A percentile compares a stretch with the other conserved stretches of the same genome.
phyloP scores from a whole-genome alignment of 2,329 filamentous ascomycete genomes.

The Bertia moriformis region DNA sequence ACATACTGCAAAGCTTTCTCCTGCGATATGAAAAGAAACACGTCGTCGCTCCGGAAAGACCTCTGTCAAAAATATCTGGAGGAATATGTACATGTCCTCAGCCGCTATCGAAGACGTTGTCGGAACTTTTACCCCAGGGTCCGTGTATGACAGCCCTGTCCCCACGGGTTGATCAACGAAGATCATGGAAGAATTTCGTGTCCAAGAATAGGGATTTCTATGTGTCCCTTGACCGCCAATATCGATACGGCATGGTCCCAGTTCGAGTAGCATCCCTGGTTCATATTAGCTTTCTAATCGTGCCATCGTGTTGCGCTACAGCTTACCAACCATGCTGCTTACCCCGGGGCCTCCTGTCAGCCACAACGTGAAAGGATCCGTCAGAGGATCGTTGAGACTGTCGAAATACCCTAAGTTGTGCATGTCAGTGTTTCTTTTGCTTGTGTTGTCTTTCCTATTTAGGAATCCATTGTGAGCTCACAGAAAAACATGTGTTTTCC shows the following conservation, averaged over 20 bases:
- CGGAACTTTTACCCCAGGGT: slow-evolving; percentile 15
- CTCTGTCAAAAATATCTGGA: slow-evolving; percentile 28
- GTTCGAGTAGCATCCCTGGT: slow-evolving; percentile 17
- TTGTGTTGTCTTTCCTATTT: no score
- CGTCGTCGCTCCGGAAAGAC: slow-evolving; percentile 24
- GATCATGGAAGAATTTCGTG: slow-evolving; percentile 16
- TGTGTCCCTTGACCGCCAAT: slow-evolving; percentile 18
- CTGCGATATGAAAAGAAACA: slow-evolving; percentile 27
- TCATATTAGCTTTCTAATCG: neutral
- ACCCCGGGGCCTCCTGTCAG: slow-evolving; percentile 22
- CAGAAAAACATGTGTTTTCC: slow-evolving; percentile 8
- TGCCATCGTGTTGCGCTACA: no score
- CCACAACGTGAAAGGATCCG: slow-evolving; percentile 19
- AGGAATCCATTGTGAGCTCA: no score
- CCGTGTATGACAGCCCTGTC: slow-evolving; percentile 20
- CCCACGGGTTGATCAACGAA: slow-evolving; percentile 21
- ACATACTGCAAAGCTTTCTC: slow-evolving; percentile 30
- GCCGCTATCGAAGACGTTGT: slow-evolving; percentile 24
- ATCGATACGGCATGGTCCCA: slow-evolving; percentile 20
- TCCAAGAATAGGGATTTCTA: slow-evolving; percentile 21
- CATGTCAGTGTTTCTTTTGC: no score
- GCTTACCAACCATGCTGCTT: slow-evolving; percentile 11
- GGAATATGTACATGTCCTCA: slow-evolving; percentile 30
- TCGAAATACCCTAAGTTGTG: slow-evolving; percentile 10
- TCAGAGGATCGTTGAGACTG: slow-evolving; percentile 8